Conservation (phyloP, 202 grass and related monocot species). For the Digitaria exilis region DNA sequence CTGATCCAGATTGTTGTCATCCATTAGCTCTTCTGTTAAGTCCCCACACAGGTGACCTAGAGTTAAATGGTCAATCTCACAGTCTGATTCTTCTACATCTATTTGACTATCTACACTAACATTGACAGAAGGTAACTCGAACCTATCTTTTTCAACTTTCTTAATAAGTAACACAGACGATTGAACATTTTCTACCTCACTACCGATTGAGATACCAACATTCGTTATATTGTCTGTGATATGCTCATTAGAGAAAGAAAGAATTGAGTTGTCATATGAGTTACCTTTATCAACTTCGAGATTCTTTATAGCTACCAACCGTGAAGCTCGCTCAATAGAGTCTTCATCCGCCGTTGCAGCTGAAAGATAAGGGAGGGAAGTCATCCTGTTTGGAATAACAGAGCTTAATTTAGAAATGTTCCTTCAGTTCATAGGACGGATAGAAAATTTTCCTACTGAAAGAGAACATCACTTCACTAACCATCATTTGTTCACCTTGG, state of each 20-base stretch:
- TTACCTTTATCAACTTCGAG: background rate
- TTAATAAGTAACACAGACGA: no score
- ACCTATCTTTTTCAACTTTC: no score
- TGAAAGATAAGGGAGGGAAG: no score
- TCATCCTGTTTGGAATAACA: no score
- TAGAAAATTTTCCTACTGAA: no score
- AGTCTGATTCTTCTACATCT: background rate
- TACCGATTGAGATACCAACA: conserved; percentile 24
- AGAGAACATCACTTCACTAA: background rate
- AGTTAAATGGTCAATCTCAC: background rate
- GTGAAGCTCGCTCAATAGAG: background rate
- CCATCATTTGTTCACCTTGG: background rate
- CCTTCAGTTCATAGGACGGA: no score
- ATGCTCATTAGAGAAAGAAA: background rate
- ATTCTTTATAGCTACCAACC: background rate
- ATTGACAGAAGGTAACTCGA: background rate
- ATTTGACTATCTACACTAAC: background rate
- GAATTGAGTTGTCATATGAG: background rate
- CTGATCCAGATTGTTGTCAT: background rate
- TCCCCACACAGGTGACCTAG: background rate
- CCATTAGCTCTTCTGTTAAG: background rate
- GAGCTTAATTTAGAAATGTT: no score
- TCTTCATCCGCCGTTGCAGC: no score
- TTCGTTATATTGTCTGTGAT: background rate
- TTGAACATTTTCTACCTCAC: no score